Percentiles rank a stretch among this genome's conserved stretches.
Conservation (phyloP, 768 basidiomycete genomes). For the Mycena metata region DNA sequence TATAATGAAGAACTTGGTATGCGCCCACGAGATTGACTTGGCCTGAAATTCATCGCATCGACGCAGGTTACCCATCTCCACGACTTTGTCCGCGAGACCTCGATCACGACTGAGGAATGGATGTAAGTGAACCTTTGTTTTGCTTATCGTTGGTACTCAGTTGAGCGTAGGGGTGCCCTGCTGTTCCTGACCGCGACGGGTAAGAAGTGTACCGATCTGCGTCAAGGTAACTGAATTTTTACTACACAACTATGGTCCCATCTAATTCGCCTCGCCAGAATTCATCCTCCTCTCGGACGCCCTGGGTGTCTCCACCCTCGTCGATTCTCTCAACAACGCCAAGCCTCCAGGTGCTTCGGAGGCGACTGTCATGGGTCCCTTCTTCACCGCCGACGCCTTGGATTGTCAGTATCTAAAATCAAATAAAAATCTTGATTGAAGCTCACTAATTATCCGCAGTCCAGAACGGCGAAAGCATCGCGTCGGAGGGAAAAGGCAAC, state of each 20-base stretch:
- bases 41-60: not conserved
- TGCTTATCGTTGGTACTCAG: not conserved
- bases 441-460: conserved; percentile 57
- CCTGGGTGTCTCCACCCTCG: conserved; percentile 82
- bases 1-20: conserved; percentile 58
- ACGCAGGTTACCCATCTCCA: conserved; percentile 79
- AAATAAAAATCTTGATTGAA: conserved; percentile 4
- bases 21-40: conserved; percentile 17
- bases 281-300: conserved; percentile 90
- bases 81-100: conserved; percentile 79
- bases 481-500: conserved; percentile 89
- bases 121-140: conserved; percentile 56
- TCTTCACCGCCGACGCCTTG: conserved; percentile 83
- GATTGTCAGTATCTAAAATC: conserved; percentile 62
- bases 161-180: conserved; percentile 63
- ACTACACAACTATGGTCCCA: not conserved
- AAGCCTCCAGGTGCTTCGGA: conserved; percentile 75
- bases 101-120: conserved; percentile 89
- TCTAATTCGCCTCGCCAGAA: conserved; percentile 61
- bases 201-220: conserved; percentile 77
- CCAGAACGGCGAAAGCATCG: conserved; percentile 78
- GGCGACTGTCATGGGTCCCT: conserved; percentile 85
- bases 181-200: conserved; percentile 84
- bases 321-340: conserved; percentile 82
- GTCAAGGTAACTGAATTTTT: conserved; percentile 58